Percentiles rank a stretch among this genome's conserved stretches.
Conservation (phyloP, 2,329 filamentous ascomycete genomes). For the Pestalotiopsis sp. region DNA sequence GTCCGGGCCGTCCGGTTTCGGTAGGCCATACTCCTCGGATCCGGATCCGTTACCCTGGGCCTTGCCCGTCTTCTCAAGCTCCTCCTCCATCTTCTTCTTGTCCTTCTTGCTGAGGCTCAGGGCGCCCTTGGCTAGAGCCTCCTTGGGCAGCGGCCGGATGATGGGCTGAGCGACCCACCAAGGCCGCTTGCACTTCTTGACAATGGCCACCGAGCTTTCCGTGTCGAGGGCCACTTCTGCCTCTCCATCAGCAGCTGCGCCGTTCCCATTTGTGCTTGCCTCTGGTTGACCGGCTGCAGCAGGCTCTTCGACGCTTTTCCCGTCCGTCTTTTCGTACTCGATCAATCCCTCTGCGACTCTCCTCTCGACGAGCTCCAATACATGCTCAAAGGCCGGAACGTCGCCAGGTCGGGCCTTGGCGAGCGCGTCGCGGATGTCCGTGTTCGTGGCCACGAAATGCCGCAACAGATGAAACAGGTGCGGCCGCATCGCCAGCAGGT, state of each 20-base stretch:
- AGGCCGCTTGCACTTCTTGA: slow-evolving; percentile 75
- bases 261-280: slow-evolving; percentile 14
- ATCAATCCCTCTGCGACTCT: slow-evolving; percentile 73
- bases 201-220: slow-evolving; percentile 67
- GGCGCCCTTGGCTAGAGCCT: slow-evolving; percentile 82
- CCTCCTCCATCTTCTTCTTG: slow-evolving; percentile 44
- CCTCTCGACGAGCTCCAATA: slow-evolving; percentile 74
- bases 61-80: slow-evolving; percentile 18
- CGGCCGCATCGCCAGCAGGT: slow-evolving; percentile 80
- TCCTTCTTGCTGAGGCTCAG: slow-evolving; percentile 75
- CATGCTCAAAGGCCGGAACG: slow-evolving; percentile 74
- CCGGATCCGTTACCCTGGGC: background rate
- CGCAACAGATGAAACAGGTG: slow-evolving; percentile 92
- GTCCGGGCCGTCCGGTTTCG: slow-evolving; percentile 22
- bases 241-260: slow-evolving; percentile 31
- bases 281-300: slow-evolving; percentile 32
- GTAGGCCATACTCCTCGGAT: slow-evolving; percentile 21
- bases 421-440: slow-evolving; percentile 83
- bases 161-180: slow-evolving; percentile 93
- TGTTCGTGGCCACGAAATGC: slow-evolving; percentile 78
- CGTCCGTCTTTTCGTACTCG: slow-evolving; percentile 62
- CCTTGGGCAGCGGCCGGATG: slow-evolving; percentile 81
- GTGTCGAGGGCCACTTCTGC: slow-evolving; percentile 38
- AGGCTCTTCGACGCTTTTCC: slow-evolving; percentile 48
- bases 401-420: slow-evolving; percentile 71